Conservation (phyloP, 495 filamentous ascomycete species). For the Aspergillus avenaceus region DNA sequence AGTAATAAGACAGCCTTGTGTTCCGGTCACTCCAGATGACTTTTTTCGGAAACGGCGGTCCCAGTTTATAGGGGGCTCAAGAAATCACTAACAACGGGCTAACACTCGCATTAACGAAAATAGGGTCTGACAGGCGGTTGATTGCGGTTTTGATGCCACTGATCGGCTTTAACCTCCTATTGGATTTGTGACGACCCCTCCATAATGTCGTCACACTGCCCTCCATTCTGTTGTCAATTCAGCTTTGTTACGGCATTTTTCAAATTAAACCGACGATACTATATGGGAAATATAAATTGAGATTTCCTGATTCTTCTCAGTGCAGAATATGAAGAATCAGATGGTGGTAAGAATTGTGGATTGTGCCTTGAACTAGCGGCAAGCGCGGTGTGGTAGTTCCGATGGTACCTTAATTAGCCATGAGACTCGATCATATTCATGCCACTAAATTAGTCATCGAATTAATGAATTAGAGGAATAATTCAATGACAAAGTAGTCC, state of each 20-base stretch:
- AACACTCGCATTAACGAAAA: background rate
- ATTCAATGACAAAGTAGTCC: background rate
- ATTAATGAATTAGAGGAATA: background rate
- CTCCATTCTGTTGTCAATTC: background rate
- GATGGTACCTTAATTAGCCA: constrained; percentile 1
- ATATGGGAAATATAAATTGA: background rate
- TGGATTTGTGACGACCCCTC: background rate
- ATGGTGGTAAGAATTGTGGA: background rate
- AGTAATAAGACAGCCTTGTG: background rate
- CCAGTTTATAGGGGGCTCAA: background rate
- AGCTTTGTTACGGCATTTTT: background rate
- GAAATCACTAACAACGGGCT: background rate
- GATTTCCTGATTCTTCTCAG: constrained; percentile 1
- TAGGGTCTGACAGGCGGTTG: background rate
- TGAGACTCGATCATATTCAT: background rate
- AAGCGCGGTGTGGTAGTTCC: background rate
- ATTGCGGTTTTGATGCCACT: background rate
- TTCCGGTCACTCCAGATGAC: background rate
- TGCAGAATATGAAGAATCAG: constrained; percentile 1
- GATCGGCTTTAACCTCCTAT: background rate
- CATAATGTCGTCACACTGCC: background rate
- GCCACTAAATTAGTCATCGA: background rate
- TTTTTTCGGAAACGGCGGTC: background rate
- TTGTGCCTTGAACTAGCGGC: background rate
- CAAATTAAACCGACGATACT: background rate